phyloP scores from a whole-genome alignment of 306 rosid species.

The Quercus cerris region DNA sequence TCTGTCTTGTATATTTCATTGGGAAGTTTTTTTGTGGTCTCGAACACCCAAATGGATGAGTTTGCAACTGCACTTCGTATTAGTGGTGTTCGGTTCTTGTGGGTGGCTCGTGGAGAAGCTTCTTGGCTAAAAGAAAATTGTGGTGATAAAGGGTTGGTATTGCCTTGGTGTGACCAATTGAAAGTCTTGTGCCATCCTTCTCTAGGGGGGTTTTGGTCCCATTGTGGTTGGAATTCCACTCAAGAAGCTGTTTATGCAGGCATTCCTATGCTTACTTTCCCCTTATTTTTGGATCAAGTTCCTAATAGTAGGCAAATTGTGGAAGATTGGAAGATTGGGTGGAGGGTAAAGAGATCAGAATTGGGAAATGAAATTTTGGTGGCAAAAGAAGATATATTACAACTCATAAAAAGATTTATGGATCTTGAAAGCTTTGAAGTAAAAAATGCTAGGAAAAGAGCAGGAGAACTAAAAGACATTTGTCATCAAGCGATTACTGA shows the following conservation, averaged over 20 bases:
- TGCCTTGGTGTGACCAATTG: background rate
- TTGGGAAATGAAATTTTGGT: background rate
- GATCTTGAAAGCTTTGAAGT: background rate
- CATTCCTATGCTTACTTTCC: background rate
- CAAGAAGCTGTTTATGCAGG: background rate
- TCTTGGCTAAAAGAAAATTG: background rate
- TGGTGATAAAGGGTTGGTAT: background rate
- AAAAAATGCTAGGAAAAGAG: background rate
- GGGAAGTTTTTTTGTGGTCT: background rate
- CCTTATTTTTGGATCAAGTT: background rate
- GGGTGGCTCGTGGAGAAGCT: background rate
- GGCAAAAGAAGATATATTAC: background rate
- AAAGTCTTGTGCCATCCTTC: background rate
- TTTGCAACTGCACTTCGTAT: background rate
- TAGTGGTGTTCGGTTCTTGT: background rate
- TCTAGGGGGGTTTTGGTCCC: background rate
- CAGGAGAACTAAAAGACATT: background rate
- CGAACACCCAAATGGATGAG: background rate
- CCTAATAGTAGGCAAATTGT: background rate
- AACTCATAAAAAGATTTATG: background rate
- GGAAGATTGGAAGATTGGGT: background rate
- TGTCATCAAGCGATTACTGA: background rate
- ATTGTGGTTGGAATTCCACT: background rate
- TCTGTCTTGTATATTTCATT: background rate
- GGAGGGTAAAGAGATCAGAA: background rate